Evolutionary conservation across 352 stramenopile species (phyloP).

Genomic region (Pythium aristosporum): DNA sequence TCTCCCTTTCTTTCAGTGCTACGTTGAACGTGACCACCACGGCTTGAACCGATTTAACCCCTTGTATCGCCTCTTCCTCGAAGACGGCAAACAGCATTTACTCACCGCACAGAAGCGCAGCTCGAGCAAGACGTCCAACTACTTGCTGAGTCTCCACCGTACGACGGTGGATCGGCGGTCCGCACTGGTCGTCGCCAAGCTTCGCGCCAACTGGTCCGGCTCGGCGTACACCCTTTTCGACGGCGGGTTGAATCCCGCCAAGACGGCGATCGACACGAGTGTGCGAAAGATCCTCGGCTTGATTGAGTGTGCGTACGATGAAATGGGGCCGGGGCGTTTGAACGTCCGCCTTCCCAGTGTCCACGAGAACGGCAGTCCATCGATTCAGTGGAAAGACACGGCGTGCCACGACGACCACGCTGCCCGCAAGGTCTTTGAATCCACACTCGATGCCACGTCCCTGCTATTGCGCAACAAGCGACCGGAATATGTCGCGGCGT

Average conservation of each 20-base stretch:
- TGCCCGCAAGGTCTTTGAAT: slow-evolving; percentile 38
- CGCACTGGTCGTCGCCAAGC: slow-evolving; percentile 47
- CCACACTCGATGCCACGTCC: slow-evolving; percentile 39
- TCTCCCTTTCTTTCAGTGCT: slow-evolving; percentile 36
- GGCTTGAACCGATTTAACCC: slow-evolving; percentile 49
- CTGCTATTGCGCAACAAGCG: slow-evolving; percentile 91
- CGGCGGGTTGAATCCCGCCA: slow-evolving; percentile 46
- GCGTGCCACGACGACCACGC: slow-evolving; percentile 9
- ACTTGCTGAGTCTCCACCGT: slow-evolving; percentile 54
- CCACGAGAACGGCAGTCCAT: slow-evolving; percentile 24
- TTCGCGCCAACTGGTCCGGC: slow-evolving; percentile 62
- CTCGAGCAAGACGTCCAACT: slow-evolving; percentile 59
- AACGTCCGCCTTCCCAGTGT: slow-evolving; percentile 44
- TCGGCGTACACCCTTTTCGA: slow-evolving; percentile 66
- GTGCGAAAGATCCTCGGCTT: slow-evolving; percentile 45
- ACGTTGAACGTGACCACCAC: slow-evolving; percentile 51
- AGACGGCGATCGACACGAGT: slow-evolving; percentile 43
- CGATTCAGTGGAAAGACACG: slow-evolving; percentile 34
- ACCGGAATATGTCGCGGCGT: slow-evolving; percentile 48
- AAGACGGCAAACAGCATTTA: slow-evolving; percentile 51
- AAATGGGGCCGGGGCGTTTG: slow-evolving; percentile 58
- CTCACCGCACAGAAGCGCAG: slow-evolving; percentile 51
- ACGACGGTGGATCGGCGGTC: slow-evolving; percentile 36
- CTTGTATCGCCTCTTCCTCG: slow-evolving; percentile 56
- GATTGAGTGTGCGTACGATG: slow-evolving; percentile 69